These are phyloP conservation scores for Teratosphaeria epicoccoides DNA, from an alignment of 2,329 filamentous ascomycete species.

Conservation along the genomic window DNA sequence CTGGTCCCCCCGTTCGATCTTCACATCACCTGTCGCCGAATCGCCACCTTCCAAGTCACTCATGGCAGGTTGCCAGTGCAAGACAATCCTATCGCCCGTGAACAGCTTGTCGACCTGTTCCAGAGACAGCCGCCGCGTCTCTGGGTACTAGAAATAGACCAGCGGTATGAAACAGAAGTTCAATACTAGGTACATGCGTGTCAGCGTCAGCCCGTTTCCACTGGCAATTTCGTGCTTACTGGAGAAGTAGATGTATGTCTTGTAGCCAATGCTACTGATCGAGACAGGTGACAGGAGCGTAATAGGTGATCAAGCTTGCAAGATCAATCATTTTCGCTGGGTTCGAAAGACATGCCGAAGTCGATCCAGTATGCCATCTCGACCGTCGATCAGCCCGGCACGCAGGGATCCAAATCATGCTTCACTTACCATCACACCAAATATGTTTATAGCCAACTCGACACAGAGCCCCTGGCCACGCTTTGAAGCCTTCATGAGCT, in stretches of 20 bases:
- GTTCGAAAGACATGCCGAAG: slow-evolving; percentile 26
- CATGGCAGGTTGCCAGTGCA: slow-evolving; percentile 1
- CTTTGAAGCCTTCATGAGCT: slow-evolving; percentile 39
- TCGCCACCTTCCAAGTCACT: background rate
- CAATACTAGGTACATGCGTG: slow-evolving; percentile 22
- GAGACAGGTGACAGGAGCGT: slow-evolving; percentile 31
- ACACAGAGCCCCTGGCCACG: slow-evolving; percentile 42
- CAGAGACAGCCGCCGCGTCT: slow-evolving; percentile 31
- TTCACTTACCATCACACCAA: slow-evolving; percentile 41
- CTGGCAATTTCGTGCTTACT: slow-evolving; percentile 17
- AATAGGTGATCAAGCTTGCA: slow-evolving; percentile 25
- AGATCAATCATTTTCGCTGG: slow-evolving; percentile 15
- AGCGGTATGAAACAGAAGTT: slow-evolving; percentile 45
- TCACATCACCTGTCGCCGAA: background rate
- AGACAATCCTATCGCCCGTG: background rate
- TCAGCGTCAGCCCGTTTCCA: background rate
- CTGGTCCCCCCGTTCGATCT: background rate
- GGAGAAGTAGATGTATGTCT: slow-evolving; percentile 34
- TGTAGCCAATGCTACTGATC: slow-evolving; percentile 23
- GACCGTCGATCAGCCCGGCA: background rate
- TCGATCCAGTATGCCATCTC: slow-evolving; percentile 25
- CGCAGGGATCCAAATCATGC: background rate
- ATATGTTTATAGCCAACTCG: slow-evolving; percentile 40
- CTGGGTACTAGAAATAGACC: slow-evolving; percentile 49
- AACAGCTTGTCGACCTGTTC: slow-evolving; percentile 39